A percentile compares a stretch with the other conserved stretches of the same genome.
Evolutionary conservation across 2,329 filamentous ascomycete species (phyloP).

Genomic region (Tolypocladium paradoxum): DNA sequence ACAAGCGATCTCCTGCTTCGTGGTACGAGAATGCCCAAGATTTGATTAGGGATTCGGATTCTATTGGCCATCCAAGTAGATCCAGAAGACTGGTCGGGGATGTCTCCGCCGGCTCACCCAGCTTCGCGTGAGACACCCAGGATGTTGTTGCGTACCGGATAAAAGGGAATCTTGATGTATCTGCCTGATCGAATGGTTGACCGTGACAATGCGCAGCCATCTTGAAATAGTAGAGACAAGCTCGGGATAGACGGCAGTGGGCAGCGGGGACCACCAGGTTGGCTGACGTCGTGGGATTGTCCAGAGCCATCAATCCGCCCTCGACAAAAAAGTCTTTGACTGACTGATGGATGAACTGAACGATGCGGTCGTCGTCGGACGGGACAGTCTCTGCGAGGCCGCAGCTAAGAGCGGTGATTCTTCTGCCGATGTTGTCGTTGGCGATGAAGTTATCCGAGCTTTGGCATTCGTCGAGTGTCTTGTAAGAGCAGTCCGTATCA

Average conservation of each 20-base stretch:
- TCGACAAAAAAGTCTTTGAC: constrained; percentile 21
- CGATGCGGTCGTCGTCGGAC: constrained; percentile 1
- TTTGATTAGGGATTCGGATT: neutral
- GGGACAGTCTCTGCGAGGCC: constrained; percentile 17
- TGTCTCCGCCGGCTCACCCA: neutral
- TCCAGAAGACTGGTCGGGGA: neutral
- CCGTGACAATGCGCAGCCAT: too few relatives aligned
- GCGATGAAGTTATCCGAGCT: constrained; percentile 7
- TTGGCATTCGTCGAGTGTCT: constrained; percentile 10
- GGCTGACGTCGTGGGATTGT: neutral
- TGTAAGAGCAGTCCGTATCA: constrained; percentile 9
- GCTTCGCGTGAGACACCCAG: constrained; percentile 1
- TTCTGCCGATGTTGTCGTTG: constrained; percentile 9
- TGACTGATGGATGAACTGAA: constrained; percentile 23
- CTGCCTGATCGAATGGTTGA: too few relatives aligned
- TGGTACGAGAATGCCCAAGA: neutral
- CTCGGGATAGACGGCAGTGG: constrained; percentile 11
- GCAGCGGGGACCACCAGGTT: constrained; percentile 2
- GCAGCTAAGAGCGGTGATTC: constrained; percentile 13
- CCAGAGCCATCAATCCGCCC: constrained; percentile 11
- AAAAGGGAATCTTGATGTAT: neutral
- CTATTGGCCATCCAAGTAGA: neutral
- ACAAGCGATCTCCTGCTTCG: neutral
- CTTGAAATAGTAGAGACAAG: constrained; percentile 13
- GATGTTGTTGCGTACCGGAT: neutral